Conservation (phyloP, 768 basidiomycete species). For the Amanita molliuscula region DNA sequence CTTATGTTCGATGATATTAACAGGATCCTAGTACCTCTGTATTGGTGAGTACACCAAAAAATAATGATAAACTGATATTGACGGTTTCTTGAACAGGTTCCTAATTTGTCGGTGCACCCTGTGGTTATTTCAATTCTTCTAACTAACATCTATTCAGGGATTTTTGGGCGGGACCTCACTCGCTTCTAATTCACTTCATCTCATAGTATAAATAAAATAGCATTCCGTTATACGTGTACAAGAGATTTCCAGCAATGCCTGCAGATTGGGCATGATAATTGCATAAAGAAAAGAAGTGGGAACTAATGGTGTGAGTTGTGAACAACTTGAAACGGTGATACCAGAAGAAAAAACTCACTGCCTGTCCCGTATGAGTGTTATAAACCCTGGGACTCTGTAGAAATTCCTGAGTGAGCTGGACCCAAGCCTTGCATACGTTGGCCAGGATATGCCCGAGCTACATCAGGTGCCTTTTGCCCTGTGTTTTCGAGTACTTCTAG, state of each 20-base stretch:
- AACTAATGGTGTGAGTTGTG: background rate
- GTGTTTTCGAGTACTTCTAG: constrained; percentile 34
- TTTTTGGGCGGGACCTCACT: constrained; percentile 65
- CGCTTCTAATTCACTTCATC: constrained; percentile 40
- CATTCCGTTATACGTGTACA: too few relatives aligned
- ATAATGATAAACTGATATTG: constrained; percentile 2
- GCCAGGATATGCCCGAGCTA: constrained; percentile 34
- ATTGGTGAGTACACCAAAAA: constrained; percentile 34
- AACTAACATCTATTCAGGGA: constrained; percentile 33
- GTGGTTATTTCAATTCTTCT: constrained; percentile 5
- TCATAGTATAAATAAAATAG: background rate
- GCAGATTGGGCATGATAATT: too few relatives aligned
- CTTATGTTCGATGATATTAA: background rate
- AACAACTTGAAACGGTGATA: background rate
- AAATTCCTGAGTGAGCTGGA: background rate
- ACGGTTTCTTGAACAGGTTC: constrained; percentile 34
- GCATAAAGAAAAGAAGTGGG: too few relatives aligned
- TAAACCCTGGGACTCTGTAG: background rate
- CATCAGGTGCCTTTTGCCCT: constrained; percentile 35
- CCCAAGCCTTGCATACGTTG: background rate
- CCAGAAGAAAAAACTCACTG: background rate
- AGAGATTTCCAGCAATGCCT: too few relatives aligned
- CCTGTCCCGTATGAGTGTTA: too few relatives aligned
- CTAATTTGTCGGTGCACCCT: constrained; percentile 42
- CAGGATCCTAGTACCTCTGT: constrained; percentile 58